phyloP scores from a whole-genome alignment of 306 rosid species.

The Dalbergia cochinchinensis region DNA sequence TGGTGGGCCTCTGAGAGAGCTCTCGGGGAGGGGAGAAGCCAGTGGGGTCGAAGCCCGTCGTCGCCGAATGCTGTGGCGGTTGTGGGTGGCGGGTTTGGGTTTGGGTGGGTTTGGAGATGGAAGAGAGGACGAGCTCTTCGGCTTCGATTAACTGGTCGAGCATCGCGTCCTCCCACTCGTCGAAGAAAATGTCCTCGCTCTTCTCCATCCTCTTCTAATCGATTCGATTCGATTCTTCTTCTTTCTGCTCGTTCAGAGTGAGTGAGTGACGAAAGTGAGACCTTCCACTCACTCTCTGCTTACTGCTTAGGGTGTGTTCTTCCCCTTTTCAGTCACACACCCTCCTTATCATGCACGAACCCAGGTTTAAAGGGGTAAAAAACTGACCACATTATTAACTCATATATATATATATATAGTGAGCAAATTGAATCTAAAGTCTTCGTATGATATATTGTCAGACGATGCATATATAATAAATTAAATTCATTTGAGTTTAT shows the following conservation, averaged over 20 bases:
- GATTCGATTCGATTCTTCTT: not conserved
- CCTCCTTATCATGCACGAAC: too few species aligned
- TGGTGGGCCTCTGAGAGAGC: slow-evolving; percentile 66
- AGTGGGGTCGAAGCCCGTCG: not conserved
- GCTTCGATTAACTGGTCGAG: slow-evolving; percentile 57
- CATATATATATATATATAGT: too few species aligned
- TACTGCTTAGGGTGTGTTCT: too few species aligned
- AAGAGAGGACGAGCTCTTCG: slow-evolving; percentile 54
- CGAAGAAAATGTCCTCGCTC: slow-evolving; percentile 57
- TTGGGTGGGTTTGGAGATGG: slow-evolving; percentile 43
- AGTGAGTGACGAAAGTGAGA: too few species aligned
- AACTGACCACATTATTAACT: too few species aligned
- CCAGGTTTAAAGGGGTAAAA: too few species aligned
- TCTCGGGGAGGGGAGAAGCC: slow-evolving; percentile 84
- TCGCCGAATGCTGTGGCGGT: slow-evolving; percentile 21
- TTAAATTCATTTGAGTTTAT: too few species aligned
- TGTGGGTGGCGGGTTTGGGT: slow-evolving; percentile 28
- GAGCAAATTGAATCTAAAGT: too few species aligned
- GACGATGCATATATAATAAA: too few species aligned
- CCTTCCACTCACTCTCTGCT: too few species aligned
- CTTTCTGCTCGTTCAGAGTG: not conserved
- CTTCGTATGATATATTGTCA: too few species aligned
- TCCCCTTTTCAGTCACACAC: too few species aligned
- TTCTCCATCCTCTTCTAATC: slow-evolving; percentile 39
- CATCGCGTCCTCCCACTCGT: slow-evolving; percentile 65